Percentiles rank a stretch among this genome's conserved stretches.
Evolutionary conservation across 768 basidiomycete genomes (phyloP).

Genomic region (Cyathus striatus): DNA sequence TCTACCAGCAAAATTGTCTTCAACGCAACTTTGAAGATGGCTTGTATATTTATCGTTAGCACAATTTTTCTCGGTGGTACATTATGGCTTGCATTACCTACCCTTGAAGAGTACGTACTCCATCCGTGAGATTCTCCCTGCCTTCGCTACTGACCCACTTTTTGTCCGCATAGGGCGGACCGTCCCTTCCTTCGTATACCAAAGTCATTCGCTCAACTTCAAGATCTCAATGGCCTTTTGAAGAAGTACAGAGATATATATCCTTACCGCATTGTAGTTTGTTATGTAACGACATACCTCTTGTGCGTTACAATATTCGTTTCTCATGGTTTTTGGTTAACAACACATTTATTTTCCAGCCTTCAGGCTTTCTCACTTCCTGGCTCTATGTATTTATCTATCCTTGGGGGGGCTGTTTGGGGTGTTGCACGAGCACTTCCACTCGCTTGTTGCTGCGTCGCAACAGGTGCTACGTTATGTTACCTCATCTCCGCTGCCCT

Average conservation of each 20-base stretch:
- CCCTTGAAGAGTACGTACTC: slow-evolving; percentile 64
- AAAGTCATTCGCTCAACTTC: slow-evolving; percentile 81
- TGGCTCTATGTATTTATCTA: slow-evolving; percentile 96
- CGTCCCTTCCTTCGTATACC: slow-evolving; percentile 75
- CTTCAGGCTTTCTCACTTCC: slow-evolving; percentile 95
- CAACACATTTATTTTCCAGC: slow-evolving; percentile 44
- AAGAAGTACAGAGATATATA: slow-evolving; percentile 92
- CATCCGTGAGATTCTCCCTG: slow-evolving; percentile 1
- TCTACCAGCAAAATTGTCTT: slow-evolving; percentile 61
- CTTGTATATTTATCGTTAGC: slow-evolving; percentile 66
- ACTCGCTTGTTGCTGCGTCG: slow-evolving; percentile 89
- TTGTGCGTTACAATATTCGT: slow-evolving; percentile 56
- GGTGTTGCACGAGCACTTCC: slow-evolving; percentile 83
- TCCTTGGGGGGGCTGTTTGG: slow-evolving; percentile 94
- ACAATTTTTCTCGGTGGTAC: slow-evolving; percentile 67
- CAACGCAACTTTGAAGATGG: slow-evolving; percentile 82
- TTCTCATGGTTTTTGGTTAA: slow-evolving; percentile 4
- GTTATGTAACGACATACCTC: slow-evolving; percentile 85
- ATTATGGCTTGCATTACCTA: slow-evolving; percentile 78
- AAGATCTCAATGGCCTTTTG: slow-evolving; percentile 77
- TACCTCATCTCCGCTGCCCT: slow-evolving; percentile 90
- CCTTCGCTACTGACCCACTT: slow-evolving; percentile 7
- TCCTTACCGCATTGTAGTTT: slow-evolving; percentile 78
- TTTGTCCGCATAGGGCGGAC: slow-evolving; percentile 67
- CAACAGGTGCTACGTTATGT: slow-evolving; percentile 86